Evolutionary conservation across 768 basidiomycete genomes (phyloP), one percentile per base, ranked within the genome.

Genomic region (Termitomyces sp.): DNA sequence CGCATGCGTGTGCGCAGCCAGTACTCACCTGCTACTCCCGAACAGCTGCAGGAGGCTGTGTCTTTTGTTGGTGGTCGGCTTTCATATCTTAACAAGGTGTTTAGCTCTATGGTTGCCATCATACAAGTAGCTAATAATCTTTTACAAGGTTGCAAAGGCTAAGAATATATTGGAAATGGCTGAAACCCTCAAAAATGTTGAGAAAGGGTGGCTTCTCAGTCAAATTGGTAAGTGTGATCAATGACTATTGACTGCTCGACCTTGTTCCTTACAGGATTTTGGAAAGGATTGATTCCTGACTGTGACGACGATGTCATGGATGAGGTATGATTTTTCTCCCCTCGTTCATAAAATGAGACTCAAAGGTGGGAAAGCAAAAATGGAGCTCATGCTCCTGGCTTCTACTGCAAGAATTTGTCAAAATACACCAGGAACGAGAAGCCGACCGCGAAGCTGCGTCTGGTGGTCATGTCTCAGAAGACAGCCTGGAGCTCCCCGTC

Each of bases 251-350:
- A 35, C 28, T 39, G n/a, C 22, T 38, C 32, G 36, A 24, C 8
- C 45, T 57, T 15, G 35, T 49, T 8, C 28, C 55, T 50, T 39
- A 13, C 38, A 48, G 28, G 18, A 39, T 18, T 51, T 13, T 51
- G 33, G 46, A 6, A 46, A 83, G 82, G 79, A 3, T 77, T 93
- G 52, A 94, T 94, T 60, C 83, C 84, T 8, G 92, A 92, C 69
- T 88, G 85, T 68, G 92, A 94, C 71, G 90, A 92, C 74, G 89
- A 91, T 68, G 86, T 91, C 60, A 92, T 91, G 92, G 93, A 94
- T 72, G 94, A 94, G 80, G 90, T 90, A 66, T 64, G 77, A 71
- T 50, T 38, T 46, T 42, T 44, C 4, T 28, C 7, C n/a, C 55
- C 63, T 12, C 6, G n/a, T 59, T 49, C 11, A 36, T 28, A 1